A percentile compares a stretch with the other conserved stretches of the same genome.
Conservation (phyloP, 2,329 filamentous ascomycete species). For the Lasiodiplodia sp. region DNA sequence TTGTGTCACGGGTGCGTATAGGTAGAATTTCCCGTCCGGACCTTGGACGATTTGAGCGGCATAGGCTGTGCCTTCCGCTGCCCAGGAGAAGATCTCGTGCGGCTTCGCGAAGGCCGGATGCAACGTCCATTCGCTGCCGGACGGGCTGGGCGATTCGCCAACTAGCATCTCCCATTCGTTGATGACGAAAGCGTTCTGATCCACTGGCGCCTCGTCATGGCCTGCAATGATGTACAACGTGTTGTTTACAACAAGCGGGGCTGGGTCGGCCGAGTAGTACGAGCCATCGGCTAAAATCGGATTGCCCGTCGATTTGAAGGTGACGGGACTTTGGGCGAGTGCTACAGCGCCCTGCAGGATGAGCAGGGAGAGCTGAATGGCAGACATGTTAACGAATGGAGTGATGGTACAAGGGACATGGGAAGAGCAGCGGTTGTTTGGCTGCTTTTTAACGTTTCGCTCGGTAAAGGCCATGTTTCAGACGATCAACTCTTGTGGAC, state of each 20-base stretch:
- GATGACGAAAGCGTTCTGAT: slow-evolving; percentile 46
- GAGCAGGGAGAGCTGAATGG: not conserved
- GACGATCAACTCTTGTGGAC: not conserved
- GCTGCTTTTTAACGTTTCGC: not conserved
- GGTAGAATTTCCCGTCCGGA: slow-evolving; percentile 46
- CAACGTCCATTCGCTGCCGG: slow-evolving; percentile 45
- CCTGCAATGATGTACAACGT: slow-evolving; percentile 49
- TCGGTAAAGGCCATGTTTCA: slow-evolving; percentile 16
- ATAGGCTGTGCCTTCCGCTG: slow-evolving; percentile 44
- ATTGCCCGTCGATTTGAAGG: slow-evolving; percentile 37
- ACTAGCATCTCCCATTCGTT: slow-evolving; percentile 49
- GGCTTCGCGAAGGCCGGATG: slow-evolving; percentile 43
- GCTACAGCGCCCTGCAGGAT: not conserved
- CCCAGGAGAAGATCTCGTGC: slow-evolving; percentile 47
- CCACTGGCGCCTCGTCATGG: slow-evolving; percentile 42
- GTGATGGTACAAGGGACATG: not conserved
- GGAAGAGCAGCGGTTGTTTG: not conserved
- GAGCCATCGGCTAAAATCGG: slow-evolving; percentile 49
- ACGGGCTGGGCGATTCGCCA: slow-evolving; percentile 37
- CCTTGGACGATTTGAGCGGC: slow-evolving; percentile 48
- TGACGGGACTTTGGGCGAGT: not conserved
- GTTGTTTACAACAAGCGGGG: slow-evolving; percentile 47
- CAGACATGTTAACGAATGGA: not conserved
- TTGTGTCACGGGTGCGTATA: slow-evolving; percentile 48
- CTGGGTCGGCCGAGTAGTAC: slow-evolving; percentile 50